phyloP scores from a whole-genome alignment of 2,329 filamentous ascomycete genomes.

The Xylariaceae sp. region DNA sequence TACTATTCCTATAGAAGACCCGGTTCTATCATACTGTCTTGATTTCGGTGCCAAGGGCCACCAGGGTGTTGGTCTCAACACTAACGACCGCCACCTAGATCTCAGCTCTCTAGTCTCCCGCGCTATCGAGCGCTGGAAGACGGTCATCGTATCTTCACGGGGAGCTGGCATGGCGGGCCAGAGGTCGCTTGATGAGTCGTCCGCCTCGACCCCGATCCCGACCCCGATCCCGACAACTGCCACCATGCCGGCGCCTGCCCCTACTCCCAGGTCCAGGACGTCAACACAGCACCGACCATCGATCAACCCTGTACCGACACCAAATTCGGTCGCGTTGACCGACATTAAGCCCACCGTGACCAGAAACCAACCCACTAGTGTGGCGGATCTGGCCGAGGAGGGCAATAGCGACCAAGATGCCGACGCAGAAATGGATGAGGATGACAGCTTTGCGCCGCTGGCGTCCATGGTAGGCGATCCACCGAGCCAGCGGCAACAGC shows the following conservation, averaged over 20 bases:
- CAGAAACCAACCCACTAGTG: no score
- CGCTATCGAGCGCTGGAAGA: constrained; percentile 57
- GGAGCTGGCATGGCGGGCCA: constrained; percentile 43
- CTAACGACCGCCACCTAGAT: constrained; percentile 46
- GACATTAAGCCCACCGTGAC: constrained; percentile 14
- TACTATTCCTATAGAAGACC: constrained; percentile 44
- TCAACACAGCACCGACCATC: constrained; percentile 13
- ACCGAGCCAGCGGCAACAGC: constrained; percentile 23
- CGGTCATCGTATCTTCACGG: constrained; percentile 46
- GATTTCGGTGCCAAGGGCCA: constrained; percentile 36
- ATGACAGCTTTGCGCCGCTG: constrained; percentile 47
- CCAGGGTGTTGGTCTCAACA: constrained; percentile 35
- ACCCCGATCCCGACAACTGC: constrained; percentile 16
- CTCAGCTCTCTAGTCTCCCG: constrained; percentile 42
- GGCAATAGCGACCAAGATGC: constrained; percentile 40
- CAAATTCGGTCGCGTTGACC: constrained; percentile 9
- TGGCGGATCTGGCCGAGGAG: constrained; percentile 26
- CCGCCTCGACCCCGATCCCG: constrained; percentile 8
- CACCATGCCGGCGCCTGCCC: constrained; percentile 9
- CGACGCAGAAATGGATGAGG: constrained; percentile 48
- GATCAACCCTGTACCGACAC: constrained; percentile 13
- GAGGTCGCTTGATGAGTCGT: constrained; percentile 35
- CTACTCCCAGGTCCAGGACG: constrained; percentile 9
- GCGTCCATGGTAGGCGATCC: constrained; percentile 31
- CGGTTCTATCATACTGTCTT: constrained; percentile 38